Percentiles rank a stretch among this genome's conserved stretches.
Evolutionary conservation across 371 early-diverging fungal species (phyloP).

Genomic region (Circinella umbellata): DNA sequence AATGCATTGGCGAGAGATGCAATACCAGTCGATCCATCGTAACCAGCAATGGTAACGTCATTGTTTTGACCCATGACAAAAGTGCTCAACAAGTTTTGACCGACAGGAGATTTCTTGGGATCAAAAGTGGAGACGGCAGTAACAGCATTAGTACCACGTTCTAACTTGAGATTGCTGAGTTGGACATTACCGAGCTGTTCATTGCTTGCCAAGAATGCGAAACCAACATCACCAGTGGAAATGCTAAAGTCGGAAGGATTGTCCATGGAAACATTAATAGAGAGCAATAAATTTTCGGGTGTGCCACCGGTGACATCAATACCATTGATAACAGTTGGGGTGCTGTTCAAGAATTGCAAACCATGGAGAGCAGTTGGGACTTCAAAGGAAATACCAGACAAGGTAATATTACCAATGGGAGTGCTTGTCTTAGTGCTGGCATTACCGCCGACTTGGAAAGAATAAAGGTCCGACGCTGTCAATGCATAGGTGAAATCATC

Average conservation of each 20-base stretch:
- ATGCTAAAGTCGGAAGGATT: conserved; percentile 65
- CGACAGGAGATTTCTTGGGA: conserved; percentile 48
- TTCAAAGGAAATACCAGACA: conserved; percentile 59
- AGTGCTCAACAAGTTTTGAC: conserved; percentile 50
- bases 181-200: conserved; percentile 51
- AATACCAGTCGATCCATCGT: conserved; percentile 45
- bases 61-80: conserved; percentile 60
- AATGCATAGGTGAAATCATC: conserved; percentile 53
- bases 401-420: conserved; percentile 58
- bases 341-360: conserved; percentile 60
- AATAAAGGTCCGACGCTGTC: conserved; percentile 43
- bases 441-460: conserved; percentile 52
- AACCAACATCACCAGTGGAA: conserved; percentile 51
- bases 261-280: conserved; percentile 55
- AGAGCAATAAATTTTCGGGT: conserved; percentile 45
- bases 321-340: conserved; percentile 54
- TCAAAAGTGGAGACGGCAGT: conserved; percentile 49
- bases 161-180: conserved; percentile 46
- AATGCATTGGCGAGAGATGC: conserved; percentile 54
- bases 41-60: conserved; percentile 48
- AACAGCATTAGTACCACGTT: conserved; percentile 49
- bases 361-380: conserved; percentile 57
- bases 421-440: conserved; percentile 56
- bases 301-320: conserved; percentile 65
- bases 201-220: conserved; percentile 45